These are phyloP conservation scores for Mucor velutinosus DNA, from an alignment of 371 early-diverging fungal species.

Conservation along the genomic window DNA sequence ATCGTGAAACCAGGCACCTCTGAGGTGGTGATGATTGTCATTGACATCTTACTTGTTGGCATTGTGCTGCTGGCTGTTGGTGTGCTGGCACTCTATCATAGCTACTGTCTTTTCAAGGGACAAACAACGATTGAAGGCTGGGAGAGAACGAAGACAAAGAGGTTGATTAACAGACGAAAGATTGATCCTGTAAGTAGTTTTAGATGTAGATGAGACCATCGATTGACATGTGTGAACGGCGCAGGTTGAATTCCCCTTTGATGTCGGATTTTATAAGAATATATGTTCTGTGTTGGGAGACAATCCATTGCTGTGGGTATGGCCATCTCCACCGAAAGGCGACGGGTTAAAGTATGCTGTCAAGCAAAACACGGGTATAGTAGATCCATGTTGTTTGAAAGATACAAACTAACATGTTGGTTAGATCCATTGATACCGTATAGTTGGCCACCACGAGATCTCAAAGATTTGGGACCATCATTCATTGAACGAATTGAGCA, in stretches of 20 bases:
- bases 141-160: conserved; percentile 50
- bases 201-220: neutral
- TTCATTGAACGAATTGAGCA: conserved; percentile 8
- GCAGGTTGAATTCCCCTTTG: conserved; percentile 86
- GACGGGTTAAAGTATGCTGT: conserved; percentile 76
- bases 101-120: conserved; percentile 75
- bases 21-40: conserved; percentile 64
- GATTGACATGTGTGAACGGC: neutral
- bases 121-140: conserved; percentile 91
- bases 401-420: neutral
- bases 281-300: conserved; percentile 81
- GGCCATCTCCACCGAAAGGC: conserved; percentile 65
- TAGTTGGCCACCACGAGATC: conserved; percentile 37
- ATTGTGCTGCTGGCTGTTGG: conserved; percentile 75
- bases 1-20: neutral
- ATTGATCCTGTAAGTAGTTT: conserved; percentile 22
- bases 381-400: neutral
- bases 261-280: conserved; percentile 84
- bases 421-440: conserved; percentile 27
- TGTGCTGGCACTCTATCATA: conserved; percentile 77
- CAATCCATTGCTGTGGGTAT: conserved; percentile 66
- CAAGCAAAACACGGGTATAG: conserved; percentile 34
- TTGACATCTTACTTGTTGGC: conserved; percentile 64
- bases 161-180: conserved; percentile 13
- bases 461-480: conserved; percentile 20